Conservation (phyloP, 129 eudicot species). For the Oenanthe sinensis region DNA sequence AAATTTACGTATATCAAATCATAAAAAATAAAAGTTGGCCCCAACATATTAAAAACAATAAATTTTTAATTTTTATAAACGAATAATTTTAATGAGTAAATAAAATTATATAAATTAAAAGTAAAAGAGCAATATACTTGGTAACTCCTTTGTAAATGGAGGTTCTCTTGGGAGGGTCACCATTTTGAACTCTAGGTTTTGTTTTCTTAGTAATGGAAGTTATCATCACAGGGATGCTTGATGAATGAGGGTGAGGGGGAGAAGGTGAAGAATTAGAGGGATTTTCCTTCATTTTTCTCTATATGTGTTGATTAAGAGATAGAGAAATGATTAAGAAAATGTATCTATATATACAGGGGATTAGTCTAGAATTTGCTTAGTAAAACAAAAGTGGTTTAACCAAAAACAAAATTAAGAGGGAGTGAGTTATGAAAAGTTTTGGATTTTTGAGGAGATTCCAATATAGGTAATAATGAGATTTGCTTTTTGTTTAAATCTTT, state of each 20-base stretch:
- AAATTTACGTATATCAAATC: neutral
- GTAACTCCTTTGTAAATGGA: constrained; percentile 96
- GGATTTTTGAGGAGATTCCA: neutral
- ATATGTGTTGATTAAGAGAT: no score
- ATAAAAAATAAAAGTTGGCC: no score
- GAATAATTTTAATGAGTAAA: neutral
- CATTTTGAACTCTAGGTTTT: constrained; percentile 1
- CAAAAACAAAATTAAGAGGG: neutral
- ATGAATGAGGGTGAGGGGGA: constrained; percentile 48
- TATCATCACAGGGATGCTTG: constrained; percentile 17
- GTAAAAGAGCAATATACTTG: constrained; percentile 26
- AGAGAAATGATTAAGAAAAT: no score
- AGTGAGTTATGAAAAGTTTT: neutral
- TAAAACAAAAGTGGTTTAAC: neutral
- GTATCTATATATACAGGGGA: no score
- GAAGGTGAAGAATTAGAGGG: constrained; percentile 34
- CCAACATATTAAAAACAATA: no score
- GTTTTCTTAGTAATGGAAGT: constrained; percentile 22
- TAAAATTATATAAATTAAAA: neutral
- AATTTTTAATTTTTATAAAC: neutral
- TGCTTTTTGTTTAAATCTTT: no score
- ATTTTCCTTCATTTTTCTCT: constrained; percentile 25
- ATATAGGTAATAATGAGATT: neutral
- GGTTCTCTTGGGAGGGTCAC: constrained; percentile 38
- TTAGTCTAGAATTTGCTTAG: neutral